phyloP scores from a whole-genome alignment of 768 basidiomycete genomes.

The Panaeolus papilionaceus region DNA sequence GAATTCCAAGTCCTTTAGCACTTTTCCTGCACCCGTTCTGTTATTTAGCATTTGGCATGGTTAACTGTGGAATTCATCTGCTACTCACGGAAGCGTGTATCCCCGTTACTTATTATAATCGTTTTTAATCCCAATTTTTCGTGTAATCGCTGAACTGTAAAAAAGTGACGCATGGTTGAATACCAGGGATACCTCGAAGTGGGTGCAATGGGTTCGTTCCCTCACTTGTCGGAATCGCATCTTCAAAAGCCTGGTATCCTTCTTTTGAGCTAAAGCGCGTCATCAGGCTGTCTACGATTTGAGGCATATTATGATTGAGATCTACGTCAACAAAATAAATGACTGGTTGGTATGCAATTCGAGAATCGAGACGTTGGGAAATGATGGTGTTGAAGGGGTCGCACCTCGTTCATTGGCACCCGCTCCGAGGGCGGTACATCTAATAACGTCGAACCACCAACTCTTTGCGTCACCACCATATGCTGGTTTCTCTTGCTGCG shows the following conservation, averaged over 20 bases:
- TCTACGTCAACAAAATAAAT: slow-evolving; percentile 39
- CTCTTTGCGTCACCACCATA: slow-evolving; percentile 58
- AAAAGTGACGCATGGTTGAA: not conserved
- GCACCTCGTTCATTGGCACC: slow-evolving; percentile 66
- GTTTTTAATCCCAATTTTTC: slow-evolving; percentile 49
- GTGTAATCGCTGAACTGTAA: slow-evolving; percentile 52
- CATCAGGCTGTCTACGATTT: slow-evolving; percentile 69
- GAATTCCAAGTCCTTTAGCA: slow-evolving; percentile 69
- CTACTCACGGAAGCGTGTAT: slow-evolving; percentile 70
- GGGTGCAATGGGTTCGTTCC: not conserved
- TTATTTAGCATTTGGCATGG: slow-evolving; percentile 6
- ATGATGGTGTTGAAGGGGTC: slow-evolving; percentile 14
- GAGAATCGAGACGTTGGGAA: no score
- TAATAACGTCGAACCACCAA: slow-evolving; percentile 86
- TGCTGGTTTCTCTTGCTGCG: slow-evolving; percentile 64
- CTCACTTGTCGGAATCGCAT: slow-evolving; percentile 40
- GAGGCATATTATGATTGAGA: slow-evolving; percentile 56
- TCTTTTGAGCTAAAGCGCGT: slow-evolving; percentile 70
- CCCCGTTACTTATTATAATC: slow-evolving; percentile 76
- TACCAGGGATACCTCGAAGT: no score
- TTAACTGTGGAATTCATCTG: not conserved
- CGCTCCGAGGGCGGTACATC: slow-evolving; percentile 74
- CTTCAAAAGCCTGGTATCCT: slow-evolving; percentile 58
- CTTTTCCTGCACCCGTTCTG: slow-evolving; percentile 38
- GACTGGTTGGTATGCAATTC: not conserved